These are phyloP conservation scores for Coniochaeta prunicola DNA, from an alignment of 2,329 filamentous ascomycete species.

Conservation along the genomic window DNA sequence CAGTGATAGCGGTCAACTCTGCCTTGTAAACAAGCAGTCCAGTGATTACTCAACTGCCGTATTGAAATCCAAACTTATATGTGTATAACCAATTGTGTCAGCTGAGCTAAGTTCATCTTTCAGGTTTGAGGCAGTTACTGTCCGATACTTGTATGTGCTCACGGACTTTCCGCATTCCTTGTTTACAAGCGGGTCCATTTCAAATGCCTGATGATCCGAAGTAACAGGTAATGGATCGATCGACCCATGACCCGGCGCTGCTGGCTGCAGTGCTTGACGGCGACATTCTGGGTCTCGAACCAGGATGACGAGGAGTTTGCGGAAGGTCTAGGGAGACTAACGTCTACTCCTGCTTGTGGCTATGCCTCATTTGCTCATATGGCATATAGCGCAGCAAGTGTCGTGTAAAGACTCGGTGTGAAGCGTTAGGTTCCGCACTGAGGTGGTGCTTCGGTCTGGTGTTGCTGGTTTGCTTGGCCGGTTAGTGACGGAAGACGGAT, in stretches of 20 bases:
- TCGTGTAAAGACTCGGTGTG: no score
- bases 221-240: neutral
- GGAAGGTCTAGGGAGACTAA: no score
- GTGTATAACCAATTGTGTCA: neutral
- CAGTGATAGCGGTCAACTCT: neutral
- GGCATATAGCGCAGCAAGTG: no score
- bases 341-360: no score
- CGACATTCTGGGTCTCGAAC: no score
- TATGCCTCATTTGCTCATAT: no score
- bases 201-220: neutral
- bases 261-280: neutral
- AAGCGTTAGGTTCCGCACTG: neutral
- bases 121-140: neutral
- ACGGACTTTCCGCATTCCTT: neutral
- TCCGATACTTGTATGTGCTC: neutral
- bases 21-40: neutral
- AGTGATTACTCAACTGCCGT: neutral
- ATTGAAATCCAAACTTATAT: no score
- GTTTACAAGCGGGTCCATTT: neutral
- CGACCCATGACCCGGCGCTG: neutral
- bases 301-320: no score
- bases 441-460: neutral
- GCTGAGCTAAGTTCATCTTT: neutral
- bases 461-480: neutral
- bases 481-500: conserved; percentile 11